Evolutionary conservation across 495 filamentous ascomycete genomes (phyloP), one percentile per base, ranked within the genome.

Genomic region (Hypoxylon fuscum): DNA sequence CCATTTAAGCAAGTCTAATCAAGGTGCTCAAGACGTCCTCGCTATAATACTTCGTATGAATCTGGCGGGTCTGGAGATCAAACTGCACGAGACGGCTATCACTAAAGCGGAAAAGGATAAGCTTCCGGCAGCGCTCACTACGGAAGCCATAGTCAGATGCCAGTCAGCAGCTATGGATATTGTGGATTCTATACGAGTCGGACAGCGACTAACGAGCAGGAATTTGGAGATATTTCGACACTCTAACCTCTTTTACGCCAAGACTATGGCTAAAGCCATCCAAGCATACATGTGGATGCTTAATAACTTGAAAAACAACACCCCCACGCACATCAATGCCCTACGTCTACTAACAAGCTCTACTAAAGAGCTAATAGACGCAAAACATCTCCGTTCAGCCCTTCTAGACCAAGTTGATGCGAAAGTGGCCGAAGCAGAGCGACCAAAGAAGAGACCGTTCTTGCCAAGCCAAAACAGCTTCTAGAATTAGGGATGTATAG

Each of bases 71-170:
- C 25, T 48, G 7, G 25, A 48, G 12, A 48, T 48, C 22, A 48
- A 48, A 25, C 14, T 48, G 34, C 44, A 48, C 27, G 44, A 48
- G 14, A 8, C 34, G 34, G 44, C 44, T 11, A 32, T 31, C 25
- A 27, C 25, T 3, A 48, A 48, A 9, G 27, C 27, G 7, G 44
- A 48, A 11, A 48, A 48, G 44, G 44, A 48, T 5, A 34, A 48
- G 44, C 44, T 48, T 11, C 44, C 44, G 25, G 18, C 44, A 15
- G 27, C 23, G 14, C 44, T 48, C 15, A 31, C 14, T 27, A 48
- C 44, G 2, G 44, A 48, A 34, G 44, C 44, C n/a, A 32, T 48
- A 48, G 2, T 27, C 11, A 32, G 44, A 27, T 48, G 44, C 23
- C 44, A 48, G 11, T 10, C 44, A 9, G 44, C 44, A 6, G 27